Conservation (phyloP, 2,329 filamentous ascomycete species). For the Phoma sp. region DNA sequence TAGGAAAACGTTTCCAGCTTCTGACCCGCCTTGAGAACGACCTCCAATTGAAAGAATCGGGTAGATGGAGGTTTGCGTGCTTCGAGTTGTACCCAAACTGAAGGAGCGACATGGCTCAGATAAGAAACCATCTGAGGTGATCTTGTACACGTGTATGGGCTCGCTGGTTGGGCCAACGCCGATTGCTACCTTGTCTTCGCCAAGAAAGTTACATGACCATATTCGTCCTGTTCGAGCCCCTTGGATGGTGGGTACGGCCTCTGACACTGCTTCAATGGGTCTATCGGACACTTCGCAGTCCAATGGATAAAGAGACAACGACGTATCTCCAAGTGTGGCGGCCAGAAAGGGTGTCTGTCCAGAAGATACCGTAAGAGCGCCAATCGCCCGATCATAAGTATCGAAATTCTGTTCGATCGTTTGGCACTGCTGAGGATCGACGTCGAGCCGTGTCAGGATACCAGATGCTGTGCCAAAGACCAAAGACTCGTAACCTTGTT, state of each 20-base stretch:
- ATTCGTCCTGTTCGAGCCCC: slow-evolving; percentile 33
- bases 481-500: slow-evolving; percentile 52
- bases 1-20: slow-evolving; percentile 60
- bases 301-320: slow-evolving; percentile 54
- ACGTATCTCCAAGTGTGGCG: slow-evolving; percentile 56
- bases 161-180: slow-evolving; percentile 54
- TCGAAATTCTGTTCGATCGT: slow-evolving; percentile 41
- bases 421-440: slow-evolving; percentile 20
- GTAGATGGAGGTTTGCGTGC: slow-evolving; percentile 49
- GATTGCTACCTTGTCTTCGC: slow-evolving; percentile 57
- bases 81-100: slow-evolving; percentile 35
- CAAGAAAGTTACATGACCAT: slow-evolving; percentile 62
- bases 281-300: slow-evolving; percentile 35
- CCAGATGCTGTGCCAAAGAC: slow-evolving; percentile 64
- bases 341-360: slow-evolving; percentile 55
- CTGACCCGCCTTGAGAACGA: slow-evolving; percentile 37
- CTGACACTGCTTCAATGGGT: slow-evolving; percentile 20
- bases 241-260: slow-evolving; percentile 23
- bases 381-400: slow-evolving; percentile 53
- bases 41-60: slow-evolving; percentile 51
- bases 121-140: slow-evolving; percentile 54
- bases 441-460: slow-evolving; percentile 49
- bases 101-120: slow-evolving; percentile 49
- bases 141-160: slow-evolving; percentile 57
- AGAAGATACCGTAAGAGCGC: slow-evolving; percentile 56